phyloP scores from a whole-genome alignment of 139 green algal species.

The Nannochloris sp. region DNA sequence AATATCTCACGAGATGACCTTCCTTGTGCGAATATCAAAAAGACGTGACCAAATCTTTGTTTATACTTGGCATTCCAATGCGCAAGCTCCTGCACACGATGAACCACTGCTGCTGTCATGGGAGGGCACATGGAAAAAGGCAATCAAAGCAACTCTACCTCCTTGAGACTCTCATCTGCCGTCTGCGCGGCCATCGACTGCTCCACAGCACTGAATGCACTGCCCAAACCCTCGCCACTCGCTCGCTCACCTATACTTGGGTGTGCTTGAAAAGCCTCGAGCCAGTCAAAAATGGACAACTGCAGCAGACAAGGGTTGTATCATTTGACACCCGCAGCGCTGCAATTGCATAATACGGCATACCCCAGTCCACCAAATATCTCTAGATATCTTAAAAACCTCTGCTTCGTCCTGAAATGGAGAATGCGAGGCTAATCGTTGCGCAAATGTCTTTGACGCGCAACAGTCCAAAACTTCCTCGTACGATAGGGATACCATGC shows the following conservation, averaged over 20 bases:
- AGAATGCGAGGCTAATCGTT: conserved; percentile 19
- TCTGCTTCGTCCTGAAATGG: conserved; percentile 29
- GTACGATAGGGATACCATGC: background rate
- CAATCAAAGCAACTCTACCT: conserved; percentile 1
- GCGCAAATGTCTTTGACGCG: conserved; percentile 33
- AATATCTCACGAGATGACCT: conserved; percentile 58
- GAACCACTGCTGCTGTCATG: too few species aligned
- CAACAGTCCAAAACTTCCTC: conserved; percentile 22
- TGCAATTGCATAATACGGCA: background rate
- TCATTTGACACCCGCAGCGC: background rate
- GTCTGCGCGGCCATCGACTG: conserved; percentile 31
- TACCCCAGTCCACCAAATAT: conserved; percentile 61
- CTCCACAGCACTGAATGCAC: conserved; percentile 41
- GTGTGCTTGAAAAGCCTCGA: conserved; percentile 81
- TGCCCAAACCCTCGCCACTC: conserved; percentile 17
- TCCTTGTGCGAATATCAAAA: conserved; percentile 85
- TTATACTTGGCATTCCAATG: conserved; percentile 68
- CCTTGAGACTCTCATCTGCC: background rate
- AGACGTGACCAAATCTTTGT: conserved; percentile 83
- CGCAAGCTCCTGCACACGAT: conserved; percentile 37
- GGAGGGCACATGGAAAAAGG: background rate
- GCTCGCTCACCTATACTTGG: conserved; percentile 75
- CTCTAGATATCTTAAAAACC: conserved; percentile 28
- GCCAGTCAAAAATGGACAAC: conserved; percentile 55
- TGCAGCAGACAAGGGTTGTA: background rate